Conservation (phyloP, 371 early-diverging fungal species). For the Zychaea mexicana region DNA sequence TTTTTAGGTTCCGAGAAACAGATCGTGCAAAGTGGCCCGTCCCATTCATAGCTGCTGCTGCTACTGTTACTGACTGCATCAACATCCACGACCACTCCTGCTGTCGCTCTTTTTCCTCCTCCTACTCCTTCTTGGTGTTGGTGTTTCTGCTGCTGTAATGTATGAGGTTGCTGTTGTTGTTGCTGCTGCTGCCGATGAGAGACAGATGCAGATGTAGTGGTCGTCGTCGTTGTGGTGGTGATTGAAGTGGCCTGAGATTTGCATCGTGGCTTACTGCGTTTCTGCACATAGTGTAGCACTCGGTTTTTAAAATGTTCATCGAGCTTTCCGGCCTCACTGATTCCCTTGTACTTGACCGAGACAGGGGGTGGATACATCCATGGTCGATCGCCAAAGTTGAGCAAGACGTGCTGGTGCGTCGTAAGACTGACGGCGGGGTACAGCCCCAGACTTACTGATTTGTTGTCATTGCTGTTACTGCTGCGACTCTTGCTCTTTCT, state of each 20-base stretch:
- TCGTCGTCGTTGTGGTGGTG: slow-evolving; percentile 13
- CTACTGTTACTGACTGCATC: not conserved
- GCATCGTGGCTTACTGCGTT: slow-evolving; percentile 13
- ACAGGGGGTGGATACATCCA: slow-evolving; percentile 51
- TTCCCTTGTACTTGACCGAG: slow-evolving; percentile 24
- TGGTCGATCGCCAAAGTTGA: slow-evolving; percentile 50
- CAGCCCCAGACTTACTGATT: slow-evolving; percentile 30
- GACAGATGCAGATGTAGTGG: not conserved
- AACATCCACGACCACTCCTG: too few relatives aligned
- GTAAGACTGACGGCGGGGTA: slow-evolving; percentile 52
- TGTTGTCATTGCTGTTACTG: not conserved
- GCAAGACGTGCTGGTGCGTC: slow-evolving; percentile 42
- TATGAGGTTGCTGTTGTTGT: not conserved
- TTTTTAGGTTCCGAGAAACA: slow-evolving; percentile 49
- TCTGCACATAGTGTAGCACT: slow-evolving; percentile 24
- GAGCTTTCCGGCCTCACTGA: slow-evolving; percentile 31
- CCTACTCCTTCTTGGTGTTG: too few relatives aligned
- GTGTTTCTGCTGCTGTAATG: too few relatives aligned
- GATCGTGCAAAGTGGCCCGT: slow-evolving; percentile 42
- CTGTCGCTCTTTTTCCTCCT: too few relatives aligned
- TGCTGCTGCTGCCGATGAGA: not conserved
- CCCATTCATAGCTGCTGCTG: slow-evolving; percentile 25
- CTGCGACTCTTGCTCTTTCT: not conserved
- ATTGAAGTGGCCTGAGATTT: slow-evolving; percentile 12
- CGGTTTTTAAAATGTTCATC: slow-evolving; percentile 24